Conservation (phyloP, 2,329 filamentous ascomycete genomes). For the Hyphodiscus sp. region DNA sequence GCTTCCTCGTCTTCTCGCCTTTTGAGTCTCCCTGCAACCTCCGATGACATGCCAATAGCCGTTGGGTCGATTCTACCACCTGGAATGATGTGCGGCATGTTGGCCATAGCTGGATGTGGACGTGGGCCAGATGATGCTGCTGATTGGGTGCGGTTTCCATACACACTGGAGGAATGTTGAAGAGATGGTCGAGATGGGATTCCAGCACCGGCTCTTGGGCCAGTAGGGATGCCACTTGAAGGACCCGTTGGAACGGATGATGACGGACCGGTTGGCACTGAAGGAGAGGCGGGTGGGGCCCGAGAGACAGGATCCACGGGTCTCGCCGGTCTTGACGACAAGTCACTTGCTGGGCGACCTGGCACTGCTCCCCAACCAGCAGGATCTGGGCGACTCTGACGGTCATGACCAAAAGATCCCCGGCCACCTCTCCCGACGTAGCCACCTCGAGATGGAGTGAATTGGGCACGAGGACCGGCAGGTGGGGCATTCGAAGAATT, state of each 20-base stretch:
- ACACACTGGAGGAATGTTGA: slow-evolving; percentile 23
- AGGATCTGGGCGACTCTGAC: slow-evolving; percentile 22
- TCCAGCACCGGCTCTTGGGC: slow-evolving; percentile 23
- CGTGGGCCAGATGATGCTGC: slow-evolving; percentile 20
- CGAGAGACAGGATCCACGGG: slow-evolving; percentile 15
- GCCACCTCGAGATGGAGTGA: slow-evolving; percentile 21
- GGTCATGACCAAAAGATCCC: slow-evolving; percentile 25
- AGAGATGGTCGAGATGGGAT: slow-evolving; percentile 22
- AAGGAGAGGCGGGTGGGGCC: slow-evolving; percentile 24
- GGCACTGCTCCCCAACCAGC: slow-evolving; percentile 25
- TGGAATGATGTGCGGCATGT: slow-evolving; percentile 27
- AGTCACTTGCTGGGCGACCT: slow-evolving; percentile 11
- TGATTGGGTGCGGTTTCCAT: slow-evolving; percentile 12
- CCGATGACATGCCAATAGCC: slow-evolving; percentile 24
- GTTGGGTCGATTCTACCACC: slow-evolving; percentile 28
- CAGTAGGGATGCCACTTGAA: slow-evolving; percentile 26
- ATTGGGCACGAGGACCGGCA: slow-evolving; percentile 30
- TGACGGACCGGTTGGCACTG: slow-evolving; percentile 18
- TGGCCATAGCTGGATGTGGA: slow-evolving; percentile 29
- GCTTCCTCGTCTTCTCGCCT: slow-evolving; percentile 30
- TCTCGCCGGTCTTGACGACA: slow-evolving; percentile 15
- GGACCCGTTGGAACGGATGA: slow-evolving; percentile 24
- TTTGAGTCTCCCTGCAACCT: slow-evolving; percentile 24
- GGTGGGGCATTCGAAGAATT: slow-evolving; percentile 22
- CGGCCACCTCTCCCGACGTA: slow-evolving; percentile 26